Conservation (phyloP, 768 basidiomycete species). For the Lactarius sp. region DNA sequence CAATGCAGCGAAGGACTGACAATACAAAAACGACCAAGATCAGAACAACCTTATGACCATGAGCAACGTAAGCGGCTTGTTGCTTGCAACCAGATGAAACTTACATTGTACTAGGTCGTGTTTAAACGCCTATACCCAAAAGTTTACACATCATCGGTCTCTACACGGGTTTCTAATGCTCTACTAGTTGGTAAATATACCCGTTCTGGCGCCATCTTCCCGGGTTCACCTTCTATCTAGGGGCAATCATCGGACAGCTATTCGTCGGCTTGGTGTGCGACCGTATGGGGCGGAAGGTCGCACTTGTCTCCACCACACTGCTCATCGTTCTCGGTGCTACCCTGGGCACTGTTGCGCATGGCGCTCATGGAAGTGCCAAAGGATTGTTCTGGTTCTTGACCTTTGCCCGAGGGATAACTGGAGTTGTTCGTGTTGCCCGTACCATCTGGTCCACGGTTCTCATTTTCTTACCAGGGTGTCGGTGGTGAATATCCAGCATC, state of each 20-base stretch:
- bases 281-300: conserved; percentile 68
- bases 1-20: conserved; percentile 8
- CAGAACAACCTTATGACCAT: conserved; percentile 71
- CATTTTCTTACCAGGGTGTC: conserved; percentile 45
- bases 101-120: conserved; percentile 43
- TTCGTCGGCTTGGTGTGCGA: conserved; percentile 68
- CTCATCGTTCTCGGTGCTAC: conserved; percentile 67
- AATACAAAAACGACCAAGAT: conserved; percentile 35
- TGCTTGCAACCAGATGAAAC: conserved; percentile 14
- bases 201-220: conserved; percentile 2
- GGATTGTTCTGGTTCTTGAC: conserved; percentile 76
- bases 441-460: conserved; percentile 2
- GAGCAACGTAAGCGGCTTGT: conserved; percentile 45
- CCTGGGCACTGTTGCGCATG: conserved; percentile 64
- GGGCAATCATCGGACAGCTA: conserved; percentile 58
- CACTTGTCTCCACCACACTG: conserved; percentile 61
- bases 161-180: conserved; percentile 67
- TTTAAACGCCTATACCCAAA: conserved; percentile 60
- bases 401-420: conserved; percentile 64
- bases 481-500: conserved; percentile 78
- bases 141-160: conserved; percentile 54
- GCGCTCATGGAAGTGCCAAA: conserved; percentile 46
- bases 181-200: conserved; percentile 55
- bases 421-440: conserved; percentile 42
- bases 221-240: conserved; percentile 31